Base-by-base conservation (phyloP, 1,284 basidiomycete species). In the Ceratobasidium sp. region DNA sequence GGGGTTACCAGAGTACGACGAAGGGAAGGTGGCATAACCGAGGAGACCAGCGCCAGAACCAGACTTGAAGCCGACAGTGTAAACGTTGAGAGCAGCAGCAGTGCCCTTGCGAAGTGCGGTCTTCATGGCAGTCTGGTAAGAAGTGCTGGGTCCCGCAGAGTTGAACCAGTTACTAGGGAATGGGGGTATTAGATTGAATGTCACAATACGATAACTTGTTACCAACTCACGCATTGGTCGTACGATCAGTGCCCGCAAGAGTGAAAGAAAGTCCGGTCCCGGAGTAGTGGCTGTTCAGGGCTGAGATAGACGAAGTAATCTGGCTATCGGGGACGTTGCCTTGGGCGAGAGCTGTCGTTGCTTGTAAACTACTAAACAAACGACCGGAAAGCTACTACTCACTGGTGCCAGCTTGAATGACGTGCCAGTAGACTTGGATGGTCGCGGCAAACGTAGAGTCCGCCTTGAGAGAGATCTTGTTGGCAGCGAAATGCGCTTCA, bases 121-220 rank as follows among this genome's bases (percentile, higher is more conserved):
- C 78, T 87, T 86, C 85, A 87, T 86, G 10, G 78, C 75, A 6
- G 79, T 82, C 75, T 86, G 83, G 29, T 77, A 73, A 22, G 76
- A 75, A 35, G 73, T 76, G 62, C 75, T 75, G 6, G 82, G 82
- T 1, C 79, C 82, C 68, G 78, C 70, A 20, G 27, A 55, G 55
- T 69, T 71, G 62, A 71, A 73, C 72, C 72, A 73, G 35, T 71
- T 42, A 32, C 62, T 65, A 42, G 12, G 22, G 42, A 31, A 32
- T n/a, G 43, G 27, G 29, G n/a, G 15, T 22, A 64, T 2, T 5
- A 25, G 35, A 27, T 13, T 12, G 32, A 40, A 34, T 12, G 25
- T 38, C 6, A 25, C 22, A 34, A 13, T 22, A 29, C 13, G 31
- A 54, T 31, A 34, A 35, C 22, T 10, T 10, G 27, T 35, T 32